Evolutionary conservation across 345 rosid genomes (phyloP).

Genomic region (Luvunga scandens): DNA sequence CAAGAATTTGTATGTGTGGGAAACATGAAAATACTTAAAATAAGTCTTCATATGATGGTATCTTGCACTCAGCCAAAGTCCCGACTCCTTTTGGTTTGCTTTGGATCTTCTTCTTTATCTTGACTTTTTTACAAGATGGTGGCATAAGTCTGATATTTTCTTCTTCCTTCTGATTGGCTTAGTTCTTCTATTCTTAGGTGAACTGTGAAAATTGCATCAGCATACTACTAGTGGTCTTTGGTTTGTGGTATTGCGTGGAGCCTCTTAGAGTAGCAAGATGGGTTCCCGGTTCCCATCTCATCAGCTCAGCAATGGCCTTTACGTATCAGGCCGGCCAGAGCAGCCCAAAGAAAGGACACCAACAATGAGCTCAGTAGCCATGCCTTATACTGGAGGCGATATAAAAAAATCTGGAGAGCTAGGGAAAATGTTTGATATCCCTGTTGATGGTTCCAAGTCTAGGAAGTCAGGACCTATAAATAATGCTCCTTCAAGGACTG

Average conservation of each 20-base stretch:
- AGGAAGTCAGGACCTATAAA: slow-evolving; percentile 95
- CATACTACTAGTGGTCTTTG: slow-evolving; percentile 5
- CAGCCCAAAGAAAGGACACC: slow-evolving; percentile 86
- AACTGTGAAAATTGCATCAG: slow-evolving; percentile 26
- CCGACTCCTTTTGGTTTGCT: neutral
- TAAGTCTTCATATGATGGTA: neutral
- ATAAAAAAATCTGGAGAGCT: slow-evolving; percentile 90
- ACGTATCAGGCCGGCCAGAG: slow-evolving; percentile 90
- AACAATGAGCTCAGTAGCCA: slow-evolving; percentile 80
- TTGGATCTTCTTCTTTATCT: slow-evolving; percentile 10
- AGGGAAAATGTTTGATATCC: slow-evolving; percentile 96
- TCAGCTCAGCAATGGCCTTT: slow-evolving; percentile 85
- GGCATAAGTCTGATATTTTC: slow-evolving; percentile 1
- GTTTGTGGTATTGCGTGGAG: slow-evolving; percentile 13
- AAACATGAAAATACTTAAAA: too few relatives aligned
- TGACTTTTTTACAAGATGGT: neutral
- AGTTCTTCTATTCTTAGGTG: slow-evolving; percentile 20
- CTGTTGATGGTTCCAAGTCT: slow-evolving; percentile 61
- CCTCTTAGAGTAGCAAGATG: slow-evolving; percentile 42
- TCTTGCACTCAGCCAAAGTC: neutral
- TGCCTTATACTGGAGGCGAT: slow-evolving; percentile 98
- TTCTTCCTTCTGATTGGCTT: slow-evolving; percentile 6
- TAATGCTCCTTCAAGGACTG: slow-evolving; percentile 77
- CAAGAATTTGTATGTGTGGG: neutral
- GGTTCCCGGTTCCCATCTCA: slow-evolving; percentile 92